Conservation (phyloP, 306 rosid genomes). For the Cotoneaster glaucophyllus region DNA sequence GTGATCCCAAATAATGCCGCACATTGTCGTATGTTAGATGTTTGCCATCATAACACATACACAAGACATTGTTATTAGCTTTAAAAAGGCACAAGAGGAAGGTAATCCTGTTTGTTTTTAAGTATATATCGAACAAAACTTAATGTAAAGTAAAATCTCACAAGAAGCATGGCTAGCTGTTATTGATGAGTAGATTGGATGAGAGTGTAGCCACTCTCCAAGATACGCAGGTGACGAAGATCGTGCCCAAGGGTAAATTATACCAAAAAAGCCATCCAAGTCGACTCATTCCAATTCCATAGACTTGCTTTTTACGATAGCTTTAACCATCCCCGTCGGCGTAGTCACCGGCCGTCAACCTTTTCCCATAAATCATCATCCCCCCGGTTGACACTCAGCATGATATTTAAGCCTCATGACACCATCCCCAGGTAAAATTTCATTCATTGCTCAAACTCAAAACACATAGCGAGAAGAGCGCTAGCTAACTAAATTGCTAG, state of each 20-base stretch:
- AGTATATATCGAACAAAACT: neutral
- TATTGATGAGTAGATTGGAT: neutral
- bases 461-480: neutral
- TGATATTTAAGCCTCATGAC: constrained; percentile 37
- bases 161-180: neutral
- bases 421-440: constrained; percentile 26
- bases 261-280: constrained; percentile 5
- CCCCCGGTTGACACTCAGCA: constrained; percentile 47
- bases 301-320: constrained; percentile 66
- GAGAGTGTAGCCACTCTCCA: neutral
- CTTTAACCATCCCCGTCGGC: constrained; percentile 84
- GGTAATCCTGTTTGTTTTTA: too few relatives aligned
- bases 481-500: neutral
- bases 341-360: constrained; percentile 98
- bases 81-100: too few relatives aligned
- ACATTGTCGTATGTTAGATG: too few relatives aligned
- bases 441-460: neutral
- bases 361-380: constrained; percentile 27
- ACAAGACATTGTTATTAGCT: too few relatives aligned
- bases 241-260: neutral
- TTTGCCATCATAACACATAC: too few relatives aligned
- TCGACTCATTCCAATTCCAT: constrained; percentile 27
- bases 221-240: neutral
- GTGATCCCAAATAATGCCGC: too few relatives aligned
- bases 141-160: neutral